A percentile compares a stretch with the other conserved stretches of the same genome.
Evolutionary conservation across 2,329 filamentous ascomycete genomes (phyloP).

Genomic region (Mariannaea elegans): DNA sequence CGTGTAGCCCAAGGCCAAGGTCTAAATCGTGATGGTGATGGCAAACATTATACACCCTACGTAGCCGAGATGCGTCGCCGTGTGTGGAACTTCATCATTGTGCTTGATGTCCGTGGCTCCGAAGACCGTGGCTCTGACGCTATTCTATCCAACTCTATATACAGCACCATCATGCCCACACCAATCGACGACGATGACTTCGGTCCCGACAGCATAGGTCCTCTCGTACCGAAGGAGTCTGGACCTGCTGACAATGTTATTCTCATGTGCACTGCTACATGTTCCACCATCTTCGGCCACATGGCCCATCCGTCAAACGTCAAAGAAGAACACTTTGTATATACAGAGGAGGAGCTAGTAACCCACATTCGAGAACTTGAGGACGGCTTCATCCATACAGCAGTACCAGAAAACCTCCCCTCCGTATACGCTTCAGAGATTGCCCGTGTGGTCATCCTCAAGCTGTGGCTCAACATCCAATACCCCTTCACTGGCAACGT

Average conservation of each 20-base stretch:
- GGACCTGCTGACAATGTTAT: slow-evolving; percentile 54
- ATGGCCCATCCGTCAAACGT: slow-evolving; percentile 47
- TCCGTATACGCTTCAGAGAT: slow-evolving; percentile 51
- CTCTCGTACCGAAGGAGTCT: slow-evolving; percentile 44
- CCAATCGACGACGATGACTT: slow-evolving; percentile 65
- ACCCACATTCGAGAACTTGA: slow-evolving; percentile 51
- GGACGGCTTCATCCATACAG: slow-evolving; percentile 48
- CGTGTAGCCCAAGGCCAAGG: slow-evolving; percentile 54
- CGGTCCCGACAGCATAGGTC: slow-evolving; percentile 48
- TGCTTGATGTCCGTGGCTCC: slow-evolving; percentile 65
- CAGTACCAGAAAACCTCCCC: slow-evolving; percentile 44
- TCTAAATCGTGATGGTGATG: slow-evolving; percentile 54
- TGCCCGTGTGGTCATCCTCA: slow-evolving; percentile 54
- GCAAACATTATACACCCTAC: slow-evolving; percentile 53
- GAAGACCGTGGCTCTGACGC: slow-evolving; percentile 62
- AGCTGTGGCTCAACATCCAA: slow-evolving; percentile 56
- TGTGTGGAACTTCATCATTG: slow-evolving; percentile 69
- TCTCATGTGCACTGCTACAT: slow-evolving; percentile 49
- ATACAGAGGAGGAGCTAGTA: slow-evolving; percentile 52
- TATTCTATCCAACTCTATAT: slow-evolving; percentile 52
- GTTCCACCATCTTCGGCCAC: slow-evolving; percentile 52
- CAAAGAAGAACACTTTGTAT: slow-evolving; percentile 29
- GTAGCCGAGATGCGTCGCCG: slow-evolving; percentile 68
- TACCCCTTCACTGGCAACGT: slow-evolving; percentile 52
- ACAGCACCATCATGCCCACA: slow-evolving; percentile 58